Evolutionary conservation across 208 protist genomes (phyloP).

Genomic region (Willaertia magna): DNA sequence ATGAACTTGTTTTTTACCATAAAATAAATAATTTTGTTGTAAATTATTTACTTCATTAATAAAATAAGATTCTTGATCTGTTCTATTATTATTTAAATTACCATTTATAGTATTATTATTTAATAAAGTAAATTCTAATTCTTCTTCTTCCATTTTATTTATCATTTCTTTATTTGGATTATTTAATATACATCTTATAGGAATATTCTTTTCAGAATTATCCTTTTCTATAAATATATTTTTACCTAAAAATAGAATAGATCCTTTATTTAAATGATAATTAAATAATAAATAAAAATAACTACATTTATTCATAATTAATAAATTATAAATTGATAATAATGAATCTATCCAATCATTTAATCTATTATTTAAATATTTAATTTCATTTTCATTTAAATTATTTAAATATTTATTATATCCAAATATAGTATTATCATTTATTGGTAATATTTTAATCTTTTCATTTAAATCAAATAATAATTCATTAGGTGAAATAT

Average conservation of each 20-base stretch:
- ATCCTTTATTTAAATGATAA: background rate
- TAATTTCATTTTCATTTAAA: background rate
- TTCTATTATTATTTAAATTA: background rate
- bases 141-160: background rate
- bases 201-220: too few relatives aligned
- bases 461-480: background rate
- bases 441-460: background rate
- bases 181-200: background rate
- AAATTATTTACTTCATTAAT: background rate
- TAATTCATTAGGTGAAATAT: background rate
- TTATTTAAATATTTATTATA: background rate
- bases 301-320: background rate
- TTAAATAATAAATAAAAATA: background rate
- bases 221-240: background rate
- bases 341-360: background rate
- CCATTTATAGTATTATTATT: too few relatives aligned
- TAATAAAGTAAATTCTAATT: background rate
- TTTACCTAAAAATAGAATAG: background rate
- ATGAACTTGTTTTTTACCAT: background rate
- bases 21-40: background rate
- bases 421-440: too few relatives aligned
- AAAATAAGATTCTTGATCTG: background rate
- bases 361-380: background rate
- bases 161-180: background rate
- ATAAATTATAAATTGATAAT: background rate